A percentile compares a stretch with the other conserved stretches of the same genome.
Conservation (phyloP, 2,329 filamentous ascomycete genomes). For the Lachnellula subtilissima region DNA sequence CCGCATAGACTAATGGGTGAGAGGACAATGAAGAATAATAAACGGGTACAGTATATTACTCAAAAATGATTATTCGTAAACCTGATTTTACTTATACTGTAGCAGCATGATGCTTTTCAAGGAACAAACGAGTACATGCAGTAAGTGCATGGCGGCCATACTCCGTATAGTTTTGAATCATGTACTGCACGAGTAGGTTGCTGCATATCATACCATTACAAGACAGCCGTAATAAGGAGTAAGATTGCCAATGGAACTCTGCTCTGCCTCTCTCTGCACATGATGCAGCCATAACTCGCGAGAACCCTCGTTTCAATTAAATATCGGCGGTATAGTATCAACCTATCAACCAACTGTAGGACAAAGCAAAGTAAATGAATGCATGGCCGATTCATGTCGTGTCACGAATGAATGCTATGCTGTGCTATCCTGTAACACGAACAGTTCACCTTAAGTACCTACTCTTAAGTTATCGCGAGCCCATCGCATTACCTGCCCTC, state of each 20-base stretch:
- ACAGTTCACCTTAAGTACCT: background rate
- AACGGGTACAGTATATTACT: too few relatives aligned
- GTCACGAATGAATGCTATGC: background rate
- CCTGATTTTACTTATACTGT: background rate
- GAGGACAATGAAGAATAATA: background rate
- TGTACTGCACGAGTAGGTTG: background rate
- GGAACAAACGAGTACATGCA: background rate
- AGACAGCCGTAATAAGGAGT: background rate
- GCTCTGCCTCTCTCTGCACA: background rate
- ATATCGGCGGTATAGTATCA: background rate
- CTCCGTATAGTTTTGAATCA: background rate
- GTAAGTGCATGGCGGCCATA: background rate
- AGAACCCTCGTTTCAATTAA: background rate
- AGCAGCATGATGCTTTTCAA: background rate
- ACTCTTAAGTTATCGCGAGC: background rate
- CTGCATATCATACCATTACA: background rate
- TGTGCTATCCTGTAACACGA: background rate
- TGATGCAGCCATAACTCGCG: background rate
- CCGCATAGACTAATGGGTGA: background rate
- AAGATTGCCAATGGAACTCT: background rate
- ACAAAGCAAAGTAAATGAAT: background rate
- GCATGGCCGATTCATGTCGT: background rate
- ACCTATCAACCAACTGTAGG: background rate
- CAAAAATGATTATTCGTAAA: background rate
- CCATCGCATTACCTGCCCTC: too few relatives aligned